Evolutionary conservation across 345 rosid genomes (phyloP), one percentile per base, ranked within the genome.

Genomic region (Populus simonii): DNA sequence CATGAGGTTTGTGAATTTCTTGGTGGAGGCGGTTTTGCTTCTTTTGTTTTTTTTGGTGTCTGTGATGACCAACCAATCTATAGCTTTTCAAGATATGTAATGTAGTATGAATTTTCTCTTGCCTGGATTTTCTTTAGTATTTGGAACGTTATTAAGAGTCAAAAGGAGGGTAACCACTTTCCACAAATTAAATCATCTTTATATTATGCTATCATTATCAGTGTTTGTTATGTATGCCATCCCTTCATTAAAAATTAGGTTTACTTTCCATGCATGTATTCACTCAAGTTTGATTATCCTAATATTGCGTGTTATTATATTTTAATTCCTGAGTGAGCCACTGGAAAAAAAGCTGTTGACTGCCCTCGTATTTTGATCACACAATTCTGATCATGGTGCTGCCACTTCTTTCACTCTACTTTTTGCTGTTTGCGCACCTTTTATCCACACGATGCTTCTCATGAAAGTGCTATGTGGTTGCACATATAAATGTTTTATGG

Each of bases 1-100:
- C 96, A 91, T 93, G 83, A 84, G 35, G 57, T 22, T 51, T n/a
- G 16, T 6, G 66, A 25, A 51, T 45, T 43, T 71, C 8, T 59
- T 16, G 65, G 43, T 38, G 74, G 38, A 22, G 72, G 80, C 9
- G 39, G 36, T 33, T 33, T 33, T 2, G 33, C 33, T 33, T 33
- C 4, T 33, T 33, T 33, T 33, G 3, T 76, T 25, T 3, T 33
- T 59, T 67, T 59, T 72, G 79, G 43, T 55, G 76, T 29, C 9
- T 62, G 33, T 67, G 71, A 68, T 41, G 61, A 39, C 65, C 73
- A 85, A 78, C 84, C 77, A 83, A 73, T 69, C 78, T 38, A 61
- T 61, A 59, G 63, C 82, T 68, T 70, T 79, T 39, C 68, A 67
- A n/a, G 69, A 62, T 77, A 20, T 10, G 25, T 31, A 31, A 41